A percentile compares a stretch with the other conserved stretches of the same genome.
These are phyloP conservation scores for Coemansia umbellata DNA, from an alignment of 192 early-diverging fungal species.

Conservation along the genomic window DNA sequence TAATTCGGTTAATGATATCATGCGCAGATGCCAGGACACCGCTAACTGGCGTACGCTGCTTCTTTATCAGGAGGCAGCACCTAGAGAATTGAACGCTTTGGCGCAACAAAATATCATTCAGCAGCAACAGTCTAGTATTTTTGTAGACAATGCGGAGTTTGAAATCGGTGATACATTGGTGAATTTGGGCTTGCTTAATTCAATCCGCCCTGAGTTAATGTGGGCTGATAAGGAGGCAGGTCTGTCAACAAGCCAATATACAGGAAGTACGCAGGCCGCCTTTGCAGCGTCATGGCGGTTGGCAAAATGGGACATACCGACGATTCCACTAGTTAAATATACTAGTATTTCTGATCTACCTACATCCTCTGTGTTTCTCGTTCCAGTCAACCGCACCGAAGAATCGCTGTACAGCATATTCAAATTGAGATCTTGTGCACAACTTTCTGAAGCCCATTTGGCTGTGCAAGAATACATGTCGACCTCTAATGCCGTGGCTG, in stretches of 20 bases:
- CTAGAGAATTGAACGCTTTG: background rate
- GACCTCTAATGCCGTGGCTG: slow-evolving; percentile 7
- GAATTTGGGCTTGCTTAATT: slow-evolving; percentile 32
- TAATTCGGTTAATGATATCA: slow-evolving; percentile 15
- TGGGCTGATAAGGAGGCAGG: background rate
- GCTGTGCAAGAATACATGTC: slow-evolving; percentile 24
- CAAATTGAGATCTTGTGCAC: slow-evolving; percentile 20
- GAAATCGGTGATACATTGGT: slow-evolving; percentile 41
- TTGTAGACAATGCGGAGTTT: slow-evolving; percentile 5
- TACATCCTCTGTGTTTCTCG: slow-evolving; percentile 2
- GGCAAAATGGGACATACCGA: slow-evolving; percentile 40
- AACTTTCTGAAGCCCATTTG: slow-evolving; percentile 6
- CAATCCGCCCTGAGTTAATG: slow-evolving; percentile 12
- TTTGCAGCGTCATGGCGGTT: slow-evolving; percentile 46
- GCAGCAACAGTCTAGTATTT: background rate
- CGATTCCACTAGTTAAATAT: slow-evolving; percentile 9
- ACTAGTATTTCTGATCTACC: no score
- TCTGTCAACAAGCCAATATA: background rate
- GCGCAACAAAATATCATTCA: background rate
- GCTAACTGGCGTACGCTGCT: slow-evolving; percentile 44
- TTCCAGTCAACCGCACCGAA: slow-evolving; percentile 9
- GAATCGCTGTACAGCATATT: slow-evolving; percentile 38
- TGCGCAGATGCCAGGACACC: slow-evolving; percentile 35
- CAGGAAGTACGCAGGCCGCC: slow-evolving; percentile 11
- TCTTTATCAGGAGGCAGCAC: slow-evolving; percentile 36